phyloP scores from a whole-genome alignment of 2,329 filamentous ascomycete species.

The Beauveria bassiana region DNA sequence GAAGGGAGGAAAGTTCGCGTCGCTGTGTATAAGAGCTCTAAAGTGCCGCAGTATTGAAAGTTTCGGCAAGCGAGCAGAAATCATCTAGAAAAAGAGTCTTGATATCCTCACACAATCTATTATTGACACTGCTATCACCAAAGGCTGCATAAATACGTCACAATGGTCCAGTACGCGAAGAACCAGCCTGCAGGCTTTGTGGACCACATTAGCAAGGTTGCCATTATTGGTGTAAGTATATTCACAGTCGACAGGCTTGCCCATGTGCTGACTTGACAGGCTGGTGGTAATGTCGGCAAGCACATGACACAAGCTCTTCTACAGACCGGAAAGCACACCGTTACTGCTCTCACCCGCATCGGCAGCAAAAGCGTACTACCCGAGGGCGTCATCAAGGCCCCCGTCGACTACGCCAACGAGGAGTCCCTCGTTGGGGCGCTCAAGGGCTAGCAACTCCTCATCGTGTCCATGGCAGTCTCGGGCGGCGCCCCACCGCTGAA shows the following conservation, averaged over 20 bases:
- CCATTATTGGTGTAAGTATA: conserved; percentile 34
- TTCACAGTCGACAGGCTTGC: not conserved
- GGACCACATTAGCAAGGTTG: conserved; percentile 30
- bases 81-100: not conserved
- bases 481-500: conserved; percentile 34
- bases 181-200: conserved; percentile 21
- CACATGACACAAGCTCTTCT: conserved; percentile 36
- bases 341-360: conserved; percentile 45
- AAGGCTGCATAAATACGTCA: not conserved
- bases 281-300: conserved; percentile 33
- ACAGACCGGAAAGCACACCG: conserved; percentile 38
- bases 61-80: not conserved
- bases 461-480: conserved; percentile 38
- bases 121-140: not conserved
- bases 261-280: conserved; percentile 19
- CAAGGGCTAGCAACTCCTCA: conserved; percentile 43
- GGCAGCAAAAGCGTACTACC: conserved; percentile 35
- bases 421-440: conserved; percentile 39
- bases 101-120: not conserved
- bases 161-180: conserved; percentile 17
- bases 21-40: not conserved
- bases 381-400: conserved; percentile 30
- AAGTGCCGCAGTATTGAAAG: too few relatives aligned
- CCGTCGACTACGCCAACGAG: conserved; percentile 37
- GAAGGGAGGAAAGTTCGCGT: not conserved